Conservation (phyloP, 352 stramenopile genomes). For the Lagenidium sp. region DNA sequence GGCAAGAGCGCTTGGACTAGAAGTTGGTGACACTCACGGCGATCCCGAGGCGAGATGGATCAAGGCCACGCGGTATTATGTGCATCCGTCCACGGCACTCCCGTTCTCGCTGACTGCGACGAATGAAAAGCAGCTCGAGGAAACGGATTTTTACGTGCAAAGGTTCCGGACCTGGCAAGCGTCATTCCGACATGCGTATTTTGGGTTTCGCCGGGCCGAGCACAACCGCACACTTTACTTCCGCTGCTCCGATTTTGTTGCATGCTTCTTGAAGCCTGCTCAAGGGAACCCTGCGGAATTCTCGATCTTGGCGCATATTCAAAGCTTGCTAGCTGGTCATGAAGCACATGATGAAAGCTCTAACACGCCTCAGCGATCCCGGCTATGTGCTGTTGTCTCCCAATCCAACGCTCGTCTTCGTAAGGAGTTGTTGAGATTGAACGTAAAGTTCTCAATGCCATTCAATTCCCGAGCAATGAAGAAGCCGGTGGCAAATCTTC, state of each 20-base stretch:
- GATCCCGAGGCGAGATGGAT: conserved; percentile 44
- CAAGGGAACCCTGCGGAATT: too few species aligned
- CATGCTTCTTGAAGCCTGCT: too few species aligned
- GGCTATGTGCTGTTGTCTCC: conserved; percentile 48
- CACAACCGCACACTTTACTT: conserved; percentile 30
- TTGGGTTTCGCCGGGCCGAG: conserved; percentile 28
- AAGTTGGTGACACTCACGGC: too few species aligned
- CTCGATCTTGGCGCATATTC: conserved; percentile 29
- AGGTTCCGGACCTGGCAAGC: conserved; percentile 57
- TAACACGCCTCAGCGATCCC: not conserved
- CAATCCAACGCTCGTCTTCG: conserved; percentile 54
- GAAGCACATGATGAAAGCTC: conserved; percentile 1
- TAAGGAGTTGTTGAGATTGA: conserved; percentile 54
- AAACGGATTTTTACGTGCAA: conserved; percentile 37
- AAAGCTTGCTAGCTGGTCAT: conserved; percentile 1
- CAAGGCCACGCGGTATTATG: conserved; percentile 52
- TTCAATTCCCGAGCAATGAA: conserved; percentile 24
- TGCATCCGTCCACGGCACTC: conserved; percentile 41
- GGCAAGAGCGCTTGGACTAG: too few species aligned
- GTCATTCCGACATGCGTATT: conserved; percentile 58
- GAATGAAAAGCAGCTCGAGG: conserved; percentile 34
- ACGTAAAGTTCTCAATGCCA: conserved; percentile 43
- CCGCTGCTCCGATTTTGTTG: conserved; percentile 47
- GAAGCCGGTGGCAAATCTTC: conserved; percentile 14
- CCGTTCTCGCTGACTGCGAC: conserved; percentile 38